phyloP scores from a whole-genome alignment of 2,329 filamentous ascomycete species.

The Peltaster fructicola region DNA sequence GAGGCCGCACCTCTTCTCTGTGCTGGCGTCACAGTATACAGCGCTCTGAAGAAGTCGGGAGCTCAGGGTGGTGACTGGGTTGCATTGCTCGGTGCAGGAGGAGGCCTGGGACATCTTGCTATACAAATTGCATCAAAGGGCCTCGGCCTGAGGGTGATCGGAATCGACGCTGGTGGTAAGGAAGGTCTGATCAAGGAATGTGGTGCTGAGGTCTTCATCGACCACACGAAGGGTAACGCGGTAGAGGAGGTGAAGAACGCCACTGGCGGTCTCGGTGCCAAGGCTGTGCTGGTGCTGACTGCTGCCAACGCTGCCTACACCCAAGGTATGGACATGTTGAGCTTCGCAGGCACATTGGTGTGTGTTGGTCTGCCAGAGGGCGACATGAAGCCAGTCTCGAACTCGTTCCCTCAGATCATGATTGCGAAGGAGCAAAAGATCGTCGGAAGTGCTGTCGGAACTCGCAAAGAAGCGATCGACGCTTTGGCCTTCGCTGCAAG shows the following conservation, averaged over 20 bases:
- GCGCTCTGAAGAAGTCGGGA: slow-evolving; percentile 42
- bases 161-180: slow-evolving; percentile 47
- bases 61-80: slow-evolving; percentile 43
- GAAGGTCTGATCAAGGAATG: slow-evolving; percentile 41
- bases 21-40: slow-evolving; percentile 50
- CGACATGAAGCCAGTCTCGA: slow-evolving; percentile 26
- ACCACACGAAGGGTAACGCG: slow-evolving; percentile 38
- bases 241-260: slow-evolving; percentile 37
- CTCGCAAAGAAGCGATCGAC: slow-evolving; percentile 31
- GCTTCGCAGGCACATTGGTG: slow-evolving; percentile 28
- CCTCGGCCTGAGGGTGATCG: slow-evolving; percentile 47
- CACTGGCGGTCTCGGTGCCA: slow-evolving; percentile 40
- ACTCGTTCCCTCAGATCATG: slow-evolving; percentile 23
- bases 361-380: slow-evolving; percentile 32
- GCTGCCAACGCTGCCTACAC: slow-evolving; percentile 31
- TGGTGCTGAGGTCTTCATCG: slow-evolving; percentile 50
- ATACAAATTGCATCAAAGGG: slow-evolving; percentile 42
- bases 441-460: slow-evolving; percentile 29
- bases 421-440: slow-evolving; percentile 26
- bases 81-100: slow-evolving; percentile 27
- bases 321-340: slow-evolving; percentile 22
- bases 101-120: slow-evolving; percentile 38
- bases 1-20: slow-evolving; percentile 46
- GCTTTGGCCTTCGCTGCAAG: slow-evolving; percentile 28
- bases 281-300: slow-evolving; percentile 40